Evolutionary conservation across 306 rosid genomes (phyloP), one percentile per base, ranked within the genome.

Genomic region (Ochetophila trinervis): DNA sequence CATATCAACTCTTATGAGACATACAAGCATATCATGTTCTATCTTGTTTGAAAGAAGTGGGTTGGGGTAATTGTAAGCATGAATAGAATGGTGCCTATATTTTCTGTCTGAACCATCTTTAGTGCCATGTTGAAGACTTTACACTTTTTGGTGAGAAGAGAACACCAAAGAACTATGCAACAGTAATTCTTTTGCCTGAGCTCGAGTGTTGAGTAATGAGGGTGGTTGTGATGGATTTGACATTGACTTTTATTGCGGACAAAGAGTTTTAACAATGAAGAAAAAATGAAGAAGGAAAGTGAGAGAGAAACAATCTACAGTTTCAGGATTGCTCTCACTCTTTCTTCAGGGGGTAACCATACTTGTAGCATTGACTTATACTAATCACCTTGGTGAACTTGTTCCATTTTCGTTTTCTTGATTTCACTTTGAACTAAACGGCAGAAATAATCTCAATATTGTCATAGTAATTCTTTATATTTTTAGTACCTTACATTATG

Each of bases 401-500:
- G 40, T 24, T 21, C 20, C 21, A 2, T 17, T 48, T 57, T 32
- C n/a, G 23, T 32, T 44, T 40, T 15, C 18, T 17, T 50, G 53
- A 34, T 32, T 44, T 51, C 47, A 21, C 64, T 12, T 12, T 57
- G 60, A 57, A 47, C 48, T 63, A 63, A 53, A 48, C 37, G 12
- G 22, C 53, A 32, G 4, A 35, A 34, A 37, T 9, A 32, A 47
- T 36, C 55, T 47, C 65, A 49, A 51, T 27, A 37, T 66, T 14
- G 32, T 37, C 18, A 18, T 5, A 19, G 30, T 59, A 50, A 51
- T 24, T 27, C 40, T 60, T 15, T 4, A 51, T 16, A 18, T 30
- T 61, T 1, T 53, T 40, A 17, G 35, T 27, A 30, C 19, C 27
- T 32, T 13, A 57, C 44, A 27, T 57, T 4, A 27, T 27, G 32